Conservation (phyloP, 208 protist species). For the Leishmania amazonensis region DNA sequence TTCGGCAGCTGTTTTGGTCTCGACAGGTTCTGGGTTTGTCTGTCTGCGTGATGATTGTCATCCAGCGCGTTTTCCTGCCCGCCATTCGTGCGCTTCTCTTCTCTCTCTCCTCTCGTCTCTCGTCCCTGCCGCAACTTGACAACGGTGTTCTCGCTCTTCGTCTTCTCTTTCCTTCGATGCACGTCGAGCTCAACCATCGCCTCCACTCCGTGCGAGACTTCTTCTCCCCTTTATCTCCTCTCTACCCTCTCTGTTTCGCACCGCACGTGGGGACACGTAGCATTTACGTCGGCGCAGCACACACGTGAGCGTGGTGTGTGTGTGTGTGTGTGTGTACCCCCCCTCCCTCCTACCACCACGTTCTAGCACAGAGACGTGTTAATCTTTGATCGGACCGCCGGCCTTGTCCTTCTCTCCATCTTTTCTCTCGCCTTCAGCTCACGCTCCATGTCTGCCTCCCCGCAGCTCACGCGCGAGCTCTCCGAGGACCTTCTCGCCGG, state of each 20-base stretch:
- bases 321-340: background rate
- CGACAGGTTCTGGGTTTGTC: background rate
- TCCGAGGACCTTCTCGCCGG: constrained; percentile 53
- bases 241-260: background rate
- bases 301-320: background rate
- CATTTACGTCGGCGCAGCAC: background rate
- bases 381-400: background rate
- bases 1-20: background rate
- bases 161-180: background rate
- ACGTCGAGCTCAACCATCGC: background rate
- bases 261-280: background rate
- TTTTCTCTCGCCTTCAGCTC: background rate
- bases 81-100: background rate
- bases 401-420: background rate
- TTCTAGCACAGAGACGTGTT: background rate
- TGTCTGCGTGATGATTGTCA: background rate
- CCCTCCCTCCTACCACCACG: background rate
- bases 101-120: background rate
- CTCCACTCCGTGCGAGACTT: background rate
- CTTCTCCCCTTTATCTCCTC: background rate
- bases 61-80: background rate
- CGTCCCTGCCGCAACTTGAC: background rate
- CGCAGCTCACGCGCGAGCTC: constrained; percentile 39
- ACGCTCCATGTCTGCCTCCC: constrained; percentile 23
- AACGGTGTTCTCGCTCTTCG: background rate